Percentiles rank a stretch among this genome's conserved stretches.
phyloP scores from a whole-genome alignment of 2,329 filamentous ascomycete genomes.

The Ophiostoma novo-ulmi region DNA sequence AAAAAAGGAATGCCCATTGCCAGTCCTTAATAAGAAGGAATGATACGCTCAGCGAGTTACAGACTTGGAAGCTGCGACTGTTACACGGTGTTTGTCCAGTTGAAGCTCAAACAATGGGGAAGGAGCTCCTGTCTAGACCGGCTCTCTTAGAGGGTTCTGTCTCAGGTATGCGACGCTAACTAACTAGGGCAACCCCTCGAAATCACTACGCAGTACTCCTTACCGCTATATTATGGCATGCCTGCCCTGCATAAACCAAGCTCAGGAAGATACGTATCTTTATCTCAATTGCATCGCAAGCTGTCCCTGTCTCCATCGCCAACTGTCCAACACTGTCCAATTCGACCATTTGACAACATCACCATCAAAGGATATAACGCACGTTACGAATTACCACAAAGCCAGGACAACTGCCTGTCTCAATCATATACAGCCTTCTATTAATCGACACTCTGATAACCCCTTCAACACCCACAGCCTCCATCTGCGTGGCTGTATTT shows the following conservation, averaged over 20 bases:
- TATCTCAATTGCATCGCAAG: conserved; percentile 5
- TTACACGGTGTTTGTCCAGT: neutral
- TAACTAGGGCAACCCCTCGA: conserved; percentile 17
- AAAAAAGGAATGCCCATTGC: neutral
- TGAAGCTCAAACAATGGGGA: conserved; percentile 12
- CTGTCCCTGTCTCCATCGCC: conserved; percentile 1
- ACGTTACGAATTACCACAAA: neutral
- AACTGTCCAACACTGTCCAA: conserved; percentile 3
- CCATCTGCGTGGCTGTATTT: conserved; percentile 19
- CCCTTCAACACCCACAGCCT: neutral
- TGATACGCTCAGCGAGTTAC: neutral
- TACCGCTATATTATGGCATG: conserved; percentile 11
- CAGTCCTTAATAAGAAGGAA: conserved; percentile 11
- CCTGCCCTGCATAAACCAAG: neutral
- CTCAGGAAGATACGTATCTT: neutral
- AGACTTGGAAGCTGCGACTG: conserved; percentile 1
- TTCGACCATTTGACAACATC: neutral
- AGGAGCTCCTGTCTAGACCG: conserved; percentile 2
- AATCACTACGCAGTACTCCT: conserved; percentile 10
- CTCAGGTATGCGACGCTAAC: conserved; percentile 21
- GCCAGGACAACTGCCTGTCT: neutral
- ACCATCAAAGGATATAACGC: neutral
- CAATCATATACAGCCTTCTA: neutral
- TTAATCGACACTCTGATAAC: neutral
- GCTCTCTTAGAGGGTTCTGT: neutral